phyloP scores from a whole-genome alignment of 441 rosid genomes.

The Croton laevigatus region DNA sequence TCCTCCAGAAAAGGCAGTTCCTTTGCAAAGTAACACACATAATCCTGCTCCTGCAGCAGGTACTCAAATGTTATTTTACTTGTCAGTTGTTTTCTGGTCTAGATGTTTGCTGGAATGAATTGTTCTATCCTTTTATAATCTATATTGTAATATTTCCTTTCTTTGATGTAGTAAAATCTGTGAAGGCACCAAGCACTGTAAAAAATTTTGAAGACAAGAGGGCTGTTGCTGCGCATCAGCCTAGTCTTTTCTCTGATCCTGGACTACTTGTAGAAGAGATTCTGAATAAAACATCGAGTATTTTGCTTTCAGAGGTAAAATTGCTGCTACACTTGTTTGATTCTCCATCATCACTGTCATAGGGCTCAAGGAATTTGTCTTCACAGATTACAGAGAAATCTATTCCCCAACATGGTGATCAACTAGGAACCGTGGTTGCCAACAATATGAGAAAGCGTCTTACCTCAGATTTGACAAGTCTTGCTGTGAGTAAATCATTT shows the following conservation, averaged over 20 bases:
- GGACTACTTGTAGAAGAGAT: constrained; percentile 68
- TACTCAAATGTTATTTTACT: constrained; percentile 21
- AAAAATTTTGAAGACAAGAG: constrained; percentile 37
- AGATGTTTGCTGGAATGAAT: background rate
- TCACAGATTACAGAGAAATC: constrained; percentile 49
- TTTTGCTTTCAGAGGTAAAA: constrained; percentile 56
- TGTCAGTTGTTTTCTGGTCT: background rate
- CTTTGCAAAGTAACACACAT: constrained; percentile 30
- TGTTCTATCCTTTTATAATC: background rate
- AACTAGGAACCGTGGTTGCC: constrained; percentile 44
- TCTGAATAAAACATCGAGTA: constrained; percentile 50
- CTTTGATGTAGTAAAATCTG: constrained; percentile 45
- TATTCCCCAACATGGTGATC: constrained; percentile 39
- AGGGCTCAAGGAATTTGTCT: constrained; percentile 4
- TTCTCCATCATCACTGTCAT: background rate
- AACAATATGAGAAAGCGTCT: constrained; percentile 49
- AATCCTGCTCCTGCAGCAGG: constrained; percentile 40
- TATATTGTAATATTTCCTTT: constrained; percentile 2
- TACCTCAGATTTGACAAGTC: constrained; percentile 52
- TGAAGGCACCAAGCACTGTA: constrained; percentile 33
- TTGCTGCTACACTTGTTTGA: background rate
- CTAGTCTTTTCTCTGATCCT: constrained; percentile 38
- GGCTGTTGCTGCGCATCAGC: constrained; percentile 16
- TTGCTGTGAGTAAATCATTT: constrained; percentile 49
- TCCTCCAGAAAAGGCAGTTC: constrained; percentile 34